Percentiles rank a stretch among this genome's conserved stretches.
Evolutionary conservation across 345 rosid species (phyloP).

Genomic region (Passiflora organensis): DNA sequence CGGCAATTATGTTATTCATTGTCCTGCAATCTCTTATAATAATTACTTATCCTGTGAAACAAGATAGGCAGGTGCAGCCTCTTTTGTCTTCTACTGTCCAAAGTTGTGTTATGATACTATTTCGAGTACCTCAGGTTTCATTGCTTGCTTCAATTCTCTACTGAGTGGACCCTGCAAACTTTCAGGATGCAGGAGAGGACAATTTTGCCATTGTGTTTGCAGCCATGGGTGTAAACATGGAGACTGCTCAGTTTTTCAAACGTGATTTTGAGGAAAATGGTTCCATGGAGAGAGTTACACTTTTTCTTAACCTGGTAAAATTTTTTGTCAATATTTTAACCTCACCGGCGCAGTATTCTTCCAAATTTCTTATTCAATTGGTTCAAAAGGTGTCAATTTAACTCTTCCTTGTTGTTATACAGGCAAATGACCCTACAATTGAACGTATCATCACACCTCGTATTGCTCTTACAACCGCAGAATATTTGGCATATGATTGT

Average conservation of each 20-base stretch:
- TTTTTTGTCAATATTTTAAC: background rate
- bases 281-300: constrained; percentile 96
- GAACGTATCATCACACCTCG: constrained; percentile 98
- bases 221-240: constrained; percentile 99
- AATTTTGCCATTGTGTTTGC: constrained; percentile 98
- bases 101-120: background rate
- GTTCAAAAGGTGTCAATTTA: background rate
- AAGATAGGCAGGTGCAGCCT: too few species aligned
- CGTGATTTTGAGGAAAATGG: constrained; percentile 99
- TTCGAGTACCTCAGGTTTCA: background rate
- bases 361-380: background rate
- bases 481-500: constrained; percentile 93
- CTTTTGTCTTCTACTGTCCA: too few species aligned
- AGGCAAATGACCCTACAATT: constrained; percentile 98
- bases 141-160: background rate
- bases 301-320: constrained; percentile 81
- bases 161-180: constrained; percentile 8
- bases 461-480: constrained; percentile 93
- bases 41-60: too few species aligned
- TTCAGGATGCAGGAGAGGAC: constrained; percentile 80
- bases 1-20: too few species aligned
- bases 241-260: constrained; percentile 96
- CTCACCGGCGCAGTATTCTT: background rate
- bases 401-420: constrained; percentile 8
- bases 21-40: too few species aligned